A percentile compares a stretch with the other conserved stretches of the same genome.
Evolutionary conservation across 202 grass and related monocot genomes (phyloP).

Genomic region (Schoenoplectus tabernaemontani): DNA sequence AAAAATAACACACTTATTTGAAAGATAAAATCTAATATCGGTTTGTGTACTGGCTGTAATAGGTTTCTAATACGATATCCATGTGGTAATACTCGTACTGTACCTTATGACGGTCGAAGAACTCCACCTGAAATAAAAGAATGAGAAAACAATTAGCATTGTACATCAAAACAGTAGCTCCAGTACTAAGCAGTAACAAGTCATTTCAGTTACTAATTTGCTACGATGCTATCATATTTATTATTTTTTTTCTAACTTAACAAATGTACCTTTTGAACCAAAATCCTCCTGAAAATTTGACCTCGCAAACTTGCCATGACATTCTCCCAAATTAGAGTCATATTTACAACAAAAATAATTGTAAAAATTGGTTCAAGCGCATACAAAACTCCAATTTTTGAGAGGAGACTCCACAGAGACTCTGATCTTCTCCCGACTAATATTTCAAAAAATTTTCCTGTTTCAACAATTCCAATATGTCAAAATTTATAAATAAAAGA

Average conservation of each 20-base stretch:
- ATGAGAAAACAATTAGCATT: neutral
- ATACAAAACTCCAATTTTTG: constrained; percentile 68
- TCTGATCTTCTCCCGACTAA: constrained; percentile 64
- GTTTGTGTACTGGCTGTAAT: neutral
- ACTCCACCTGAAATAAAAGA: constrained; percentile 68
- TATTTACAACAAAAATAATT: constrained; percentile 67
- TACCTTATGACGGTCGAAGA: constrained; percentile 97
- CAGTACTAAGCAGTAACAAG: neutral
- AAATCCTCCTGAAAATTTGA: constrained; percentile 91
- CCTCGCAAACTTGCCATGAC: constrained; percentile 69
- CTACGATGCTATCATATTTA: constrained; percentile 13
- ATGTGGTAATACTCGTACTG: neutral
- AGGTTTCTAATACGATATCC: neutral
- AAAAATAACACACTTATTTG: constrained; percentile 1
- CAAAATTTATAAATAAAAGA: constrained; percentile 14
- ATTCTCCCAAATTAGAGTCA: constrained; percentile 87
- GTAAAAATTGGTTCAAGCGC: constrained; percentile 81
- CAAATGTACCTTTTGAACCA: constrained; percentile 69
- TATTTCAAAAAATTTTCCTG: constrained; percentile 93
- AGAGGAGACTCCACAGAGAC: constrained; percentile 50
- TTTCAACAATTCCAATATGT: neutral
- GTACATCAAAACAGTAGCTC: neutral
- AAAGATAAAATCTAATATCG: neutral
- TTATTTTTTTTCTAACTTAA: neutral
- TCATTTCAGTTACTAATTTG: neutral